Percentiles rank a stretch among this genome's conserved stretches.
Conservation (phyloP, 139 green algal species). For the Monoraphidium neglectum region DNA sequence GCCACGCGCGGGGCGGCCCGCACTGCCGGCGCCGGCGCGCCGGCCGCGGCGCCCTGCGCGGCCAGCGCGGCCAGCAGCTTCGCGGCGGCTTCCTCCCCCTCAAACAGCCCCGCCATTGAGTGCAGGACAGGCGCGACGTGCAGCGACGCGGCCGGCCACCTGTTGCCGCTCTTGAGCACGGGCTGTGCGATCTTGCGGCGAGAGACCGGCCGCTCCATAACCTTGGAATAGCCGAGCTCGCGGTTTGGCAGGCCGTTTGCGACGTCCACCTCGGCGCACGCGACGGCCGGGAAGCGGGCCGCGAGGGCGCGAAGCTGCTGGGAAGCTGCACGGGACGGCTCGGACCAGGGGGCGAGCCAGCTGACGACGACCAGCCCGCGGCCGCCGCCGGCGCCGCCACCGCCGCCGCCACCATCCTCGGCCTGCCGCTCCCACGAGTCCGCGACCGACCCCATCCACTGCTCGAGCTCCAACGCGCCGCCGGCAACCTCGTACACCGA, state of each 20-base stretch:
- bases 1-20: neutral
- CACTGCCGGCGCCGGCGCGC: neutral
- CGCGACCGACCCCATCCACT: too few species aligned
- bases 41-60: neutral
- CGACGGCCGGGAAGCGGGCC: constrained; percentile 1
- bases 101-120: constrained; percentile 19
- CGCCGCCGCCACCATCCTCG: constrained; percentile 1
- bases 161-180: constrained; percentile 38
- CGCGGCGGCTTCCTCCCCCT: constrained; percentile 16
- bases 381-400: neutral
- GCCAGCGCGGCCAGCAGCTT: constrained; percentile 1
- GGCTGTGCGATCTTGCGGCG: constrained; percentile 7
- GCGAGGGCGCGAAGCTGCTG: constrained; percentile 33
- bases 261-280: constrained; percentile 55
- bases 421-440: neutral
- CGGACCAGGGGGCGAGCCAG: constrained; percentile 66
- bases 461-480: neutral
- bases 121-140: constrained; percentile 56
- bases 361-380: constrained; percentile 38
- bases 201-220: constrained; percentile 28
- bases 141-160: constrained; percentile 63
- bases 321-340: constrained; percentile 21
- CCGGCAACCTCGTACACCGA: constrained; percentile 39
- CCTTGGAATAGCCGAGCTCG: constrained; percentile 46
- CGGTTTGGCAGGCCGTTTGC: constrained; percentile 45